These are phyloP conservation scores for Anacardium occidentale DNA, from an alignment of 345 rosid genomes.

Conservation along the genomic window DNA sequence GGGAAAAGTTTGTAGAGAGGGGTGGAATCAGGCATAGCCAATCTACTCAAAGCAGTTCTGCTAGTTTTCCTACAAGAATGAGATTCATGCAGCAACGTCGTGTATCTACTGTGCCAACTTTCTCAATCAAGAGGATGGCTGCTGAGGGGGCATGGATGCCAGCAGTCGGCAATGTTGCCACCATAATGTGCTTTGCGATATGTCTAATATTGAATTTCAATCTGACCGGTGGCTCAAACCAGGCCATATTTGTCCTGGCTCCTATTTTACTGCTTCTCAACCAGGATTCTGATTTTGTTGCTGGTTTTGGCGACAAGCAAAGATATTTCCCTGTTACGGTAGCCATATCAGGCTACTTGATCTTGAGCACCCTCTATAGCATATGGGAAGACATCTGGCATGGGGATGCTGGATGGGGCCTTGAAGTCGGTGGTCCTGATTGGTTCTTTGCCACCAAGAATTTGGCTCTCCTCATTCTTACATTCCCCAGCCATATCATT, in stretches of 20 bases:
- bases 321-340: slow-evolving; percentile 92
- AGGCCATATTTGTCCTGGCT: slow-evolving; percentile 93
- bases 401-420: slow-evolving; percentile 86
- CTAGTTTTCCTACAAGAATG: slow-evolving; percentile 65
- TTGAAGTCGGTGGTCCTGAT: slow-evolving; percentile 86
- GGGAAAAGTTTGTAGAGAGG: slow-evolving; percentile 79
- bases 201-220: slow-evolving; percentile 85
- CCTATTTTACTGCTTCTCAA: slow-evolving; percentile 92
- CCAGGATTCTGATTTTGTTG: slow-evolving; percentile 95
- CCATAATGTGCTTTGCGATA: slow-evolving; percentile 91
- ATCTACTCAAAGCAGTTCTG: slow-evolving; percentile 51
- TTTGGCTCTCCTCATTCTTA: slow-evolving; percentile 76
- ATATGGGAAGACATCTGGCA: slow-evolving; percentile 93
- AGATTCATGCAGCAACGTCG: slow-evolving; percentile 97
- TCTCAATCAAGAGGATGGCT: slow-evolving; percentile 88
- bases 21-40: slow-evolving; percentile 59
- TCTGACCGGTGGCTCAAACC: slow-evolving; percentile 87
- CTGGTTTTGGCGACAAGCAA: slow-evolving; percentile 97
- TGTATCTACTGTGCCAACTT: slow-evolving; percentile 59
- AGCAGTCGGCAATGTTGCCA: slow-evolving; percentile 88
- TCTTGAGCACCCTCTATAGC: slow-evolving; percentile 60
- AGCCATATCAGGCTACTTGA: slow-evolving; percentile 72
- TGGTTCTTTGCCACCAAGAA: slow-evolving; percentile 95
- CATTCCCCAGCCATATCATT: slow-evolving; percentile 88
- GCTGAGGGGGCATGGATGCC: slow-evolving; percentile 99